Conservation (phyloP, 2,329 filamentous ascomycete genomes). For the Fusarium hainanense region DNA sequence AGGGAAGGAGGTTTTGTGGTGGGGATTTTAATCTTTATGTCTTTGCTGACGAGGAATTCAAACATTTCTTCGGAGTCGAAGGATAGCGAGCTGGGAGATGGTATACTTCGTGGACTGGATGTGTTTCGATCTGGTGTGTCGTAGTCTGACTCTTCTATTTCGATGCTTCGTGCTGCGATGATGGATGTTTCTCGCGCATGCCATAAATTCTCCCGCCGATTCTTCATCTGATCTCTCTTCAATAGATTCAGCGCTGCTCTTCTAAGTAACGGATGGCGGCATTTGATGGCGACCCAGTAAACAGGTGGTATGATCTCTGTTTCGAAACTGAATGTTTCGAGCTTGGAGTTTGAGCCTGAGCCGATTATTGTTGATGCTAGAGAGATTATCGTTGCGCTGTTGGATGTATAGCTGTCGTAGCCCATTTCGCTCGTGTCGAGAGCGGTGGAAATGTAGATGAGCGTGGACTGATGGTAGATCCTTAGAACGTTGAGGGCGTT, state of each 20-base stretch:
- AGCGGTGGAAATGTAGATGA: conserved; percentile 50
- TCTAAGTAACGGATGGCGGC: conserved; percentile 55
- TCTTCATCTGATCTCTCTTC: conserved; percentile 45
- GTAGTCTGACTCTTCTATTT: conserved; percentile 49
- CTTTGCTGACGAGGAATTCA: not conserved
- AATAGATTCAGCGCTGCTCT: conserved; percentile 54
- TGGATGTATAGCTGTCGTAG: conserved; percentile 51
- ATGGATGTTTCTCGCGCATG: conserved; percentile 48
- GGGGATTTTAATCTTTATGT: conserved; percentile 22
- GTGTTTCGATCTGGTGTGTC: not conserved
- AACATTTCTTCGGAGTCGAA: not conserved
- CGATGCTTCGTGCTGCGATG: conserved; percentile 51
- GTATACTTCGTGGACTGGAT: not conserved
- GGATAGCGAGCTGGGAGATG: not conserved
- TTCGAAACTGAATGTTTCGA: conserved; percentile 55
- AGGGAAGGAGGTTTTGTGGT: conserved; percentile 11
- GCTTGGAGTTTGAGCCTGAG: conserved; percentile 16
- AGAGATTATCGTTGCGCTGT: conserved; percentile 54
- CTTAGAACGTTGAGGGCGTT: conserved; percentile 48
- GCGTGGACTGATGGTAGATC: conserved; percentile 52
- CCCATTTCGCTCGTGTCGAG: conserved; percentile 48
- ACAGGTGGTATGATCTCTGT: conserved; percentile 56
- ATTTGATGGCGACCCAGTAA: conserved; percentile 55
- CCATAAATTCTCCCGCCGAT: conserved; percentile 56
- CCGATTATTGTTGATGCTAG: conserved; percentile 48